Conservation (phyloP, 495 filamentous ascomycete genomes). For the Parmelia sp. region DNA sequence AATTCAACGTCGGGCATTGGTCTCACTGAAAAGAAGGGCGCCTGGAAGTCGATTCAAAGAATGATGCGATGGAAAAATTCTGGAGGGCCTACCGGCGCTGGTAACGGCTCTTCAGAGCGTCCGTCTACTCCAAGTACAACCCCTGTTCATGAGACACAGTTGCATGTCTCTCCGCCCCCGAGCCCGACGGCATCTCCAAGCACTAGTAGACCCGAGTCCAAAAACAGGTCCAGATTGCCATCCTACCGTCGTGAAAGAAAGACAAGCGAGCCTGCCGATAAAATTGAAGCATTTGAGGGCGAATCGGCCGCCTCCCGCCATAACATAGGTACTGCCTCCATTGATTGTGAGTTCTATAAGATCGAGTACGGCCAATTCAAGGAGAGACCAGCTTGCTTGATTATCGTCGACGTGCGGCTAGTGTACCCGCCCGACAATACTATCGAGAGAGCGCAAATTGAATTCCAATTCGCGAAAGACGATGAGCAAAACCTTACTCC, state of each 20-base stretch:
- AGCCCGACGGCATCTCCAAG: not conserved
- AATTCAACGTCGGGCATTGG: not conserved
- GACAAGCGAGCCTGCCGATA: not conserved
- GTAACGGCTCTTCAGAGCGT: not conserved
- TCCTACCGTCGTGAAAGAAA: not conserved
- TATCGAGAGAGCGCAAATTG: not conserved
- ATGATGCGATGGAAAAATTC: not conserved
- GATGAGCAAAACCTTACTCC: not conserved
- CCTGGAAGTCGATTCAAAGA: not conserved
- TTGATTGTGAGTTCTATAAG: conserved; percentile 6
- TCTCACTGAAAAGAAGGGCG: not conserved
- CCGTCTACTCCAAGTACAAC: not conserved
- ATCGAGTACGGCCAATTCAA: conserved; percentile 8
- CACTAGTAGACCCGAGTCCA: not conserved
- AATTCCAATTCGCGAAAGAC: conserved; percentile 8
- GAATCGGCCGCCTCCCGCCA: conserved; percentile 1
- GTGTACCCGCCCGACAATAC: not conserved
- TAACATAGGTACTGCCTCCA: not conserved
- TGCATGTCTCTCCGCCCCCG: not conserved
- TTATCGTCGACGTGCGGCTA: conserved; percentile 1
- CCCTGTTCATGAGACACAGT: not conserved
- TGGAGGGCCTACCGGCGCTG: not conserved
- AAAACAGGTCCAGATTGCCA: not conserved
- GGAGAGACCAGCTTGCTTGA: conserved; percentile 3
- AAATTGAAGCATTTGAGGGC: not conserved